These are phyloP conservation scores for Exophiala lecanii-corni DNA, from an alignment of 2,329 filamentous ascomycete species.

Conservation along the genomic window DNA sequence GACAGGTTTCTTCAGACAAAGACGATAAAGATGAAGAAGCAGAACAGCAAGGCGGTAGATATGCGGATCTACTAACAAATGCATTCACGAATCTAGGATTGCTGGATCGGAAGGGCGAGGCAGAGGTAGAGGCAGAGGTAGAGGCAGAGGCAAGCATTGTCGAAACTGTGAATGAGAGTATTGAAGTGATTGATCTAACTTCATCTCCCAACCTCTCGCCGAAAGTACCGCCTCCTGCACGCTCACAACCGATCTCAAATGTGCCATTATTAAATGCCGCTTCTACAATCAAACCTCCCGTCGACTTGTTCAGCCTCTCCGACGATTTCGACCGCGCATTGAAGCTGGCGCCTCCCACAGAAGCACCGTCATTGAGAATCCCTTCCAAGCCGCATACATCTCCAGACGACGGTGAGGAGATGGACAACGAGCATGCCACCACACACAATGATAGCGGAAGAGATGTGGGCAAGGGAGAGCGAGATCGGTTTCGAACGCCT, in stretches of 20 bases:
- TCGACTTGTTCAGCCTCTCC: slow-evolving; percentile 6
- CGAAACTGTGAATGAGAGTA: no score
- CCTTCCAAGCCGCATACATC: slow-evolving; percentile 7
- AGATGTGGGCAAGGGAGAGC: neutral
- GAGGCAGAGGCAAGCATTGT: neutral
- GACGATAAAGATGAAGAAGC: neutral
- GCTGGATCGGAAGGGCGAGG: slow-evolving; percentile 28
- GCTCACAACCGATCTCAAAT: neutral
- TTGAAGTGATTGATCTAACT: slow-evolving; percentile 25
- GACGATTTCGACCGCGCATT: slow-evolving; percentile 11
- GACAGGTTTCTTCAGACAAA: neutral
- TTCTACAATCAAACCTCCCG: neutral
- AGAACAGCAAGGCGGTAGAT: slow-evolving; percentile 34
- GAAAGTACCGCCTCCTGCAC: neutral
- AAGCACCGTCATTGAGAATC: slow-evolving; percentile 7
- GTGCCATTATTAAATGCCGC: neutral
- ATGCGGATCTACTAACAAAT: slow-evolving; percentile 8
- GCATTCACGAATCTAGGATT: slow-evolving; percentile 37
- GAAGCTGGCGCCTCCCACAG: slow-evolving; percentile 11
- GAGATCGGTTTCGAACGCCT: slow-evolving; percentile 10
- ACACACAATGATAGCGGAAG: neutral
- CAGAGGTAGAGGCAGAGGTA: slow-evolving; percentile 13
- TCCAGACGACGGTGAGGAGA: no score
- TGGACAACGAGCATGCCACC: no score
- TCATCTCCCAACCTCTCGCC: slow-evolving; percentile 16